Percentiles rank a stretch among this genome's conserved stretches.
These are phyloP conservation scores for Penstemon davidsonii DNA, from an alignment of 257 asterid species.

Conservation along the genomic window DNA sequence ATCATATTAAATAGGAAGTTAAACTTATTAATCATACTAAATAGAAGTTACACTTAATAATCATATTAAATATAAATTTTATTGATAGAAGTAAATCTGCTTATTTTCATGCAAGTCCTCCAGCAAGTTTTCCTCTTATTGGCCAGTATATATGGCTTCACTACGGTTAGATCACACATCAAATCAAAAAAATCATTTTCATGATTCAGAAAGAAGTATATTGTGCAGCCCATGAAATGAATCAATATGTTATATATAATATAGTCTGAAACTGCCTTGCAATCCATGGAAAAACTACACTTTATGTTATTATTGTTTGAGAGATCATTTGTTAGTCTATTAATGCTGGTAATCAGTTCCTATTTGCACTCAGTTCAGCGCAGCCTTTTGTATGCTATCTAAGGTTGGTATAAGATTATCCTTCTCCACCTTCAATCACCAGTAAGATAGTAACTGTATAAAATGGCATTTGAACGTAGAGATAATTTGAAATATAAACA, in stretches of 20 bases:
- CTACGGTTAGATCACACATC: conserved; percentile 1
- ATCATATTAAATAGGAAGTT: not conserved
- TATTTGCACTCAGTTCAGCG: conserved; percentile 12
- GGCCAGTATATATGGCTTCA: not conserved
- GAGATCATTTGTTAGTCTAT: conserved; percentile 11
- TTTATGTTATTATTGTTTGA: not conserved
- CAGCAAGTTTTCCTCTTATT: not conserved
- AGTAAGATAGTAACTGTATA: not conserved
- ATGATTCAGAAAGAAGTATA: conserved; percentile 19
- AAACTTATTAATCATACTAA: no score
- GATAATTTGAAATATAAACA: conserved; percentile 7
- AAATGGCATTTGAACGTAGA: not conserved
- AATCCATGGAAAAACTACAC: conserved; percentile 9
- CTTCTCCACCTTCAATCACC: conserved; percentile 5
- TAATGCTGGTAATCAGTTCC: not conserved
- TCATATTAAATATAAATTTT: not conserved
- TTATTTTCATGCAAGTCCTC: not conserved
- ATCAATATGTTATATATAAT: not conserved
- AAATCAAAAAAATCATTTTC: not conserved
- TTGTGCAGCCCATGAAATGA: conserved; percentile 10
- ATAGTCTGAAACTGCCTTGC: not conserved
- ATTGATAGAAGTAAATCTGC: not conserved
- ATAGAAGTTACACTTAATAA: no score
- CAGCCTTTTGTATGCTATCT: not conserved
- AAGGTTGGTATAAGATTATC: not conserved